Base-by-base conservation (phyloP, 2,329 filamentous ascomycete species). In the Keithomyces neogunnii region DNA sequence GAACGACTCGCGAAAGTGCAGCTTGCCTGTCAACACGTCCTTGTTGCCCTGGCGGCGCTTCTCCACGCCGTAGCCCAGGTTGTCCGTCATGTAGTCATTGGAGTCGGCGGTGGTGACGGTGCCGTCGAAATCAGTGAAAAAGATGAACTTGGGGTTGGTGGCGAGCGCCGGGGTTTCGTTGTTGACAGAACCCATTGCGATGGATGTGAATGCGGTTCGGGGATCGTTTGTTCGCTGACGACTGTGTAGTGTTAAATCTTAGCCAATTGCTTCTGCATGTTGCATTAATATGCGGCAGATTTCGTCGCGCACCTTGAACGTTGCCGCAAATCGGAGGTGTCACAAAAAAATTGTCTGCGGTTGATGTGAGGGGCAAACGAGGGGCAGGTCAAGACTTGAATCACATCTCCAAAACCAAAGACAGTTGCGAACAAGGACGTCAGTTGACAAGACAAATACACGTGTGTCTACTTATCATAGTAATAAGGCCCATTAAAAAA, bases 91-190 rank as follows among this genome's bases (percentile, higher is more conserved):
- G 68, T 70, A 80, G 69, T 82, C 80, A 65, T 84, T 85, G 66
- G 75, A 80, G 69, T 85, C 82, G 62, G 79, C 74, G 51, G 76
- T 78, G 47, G 92, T 96, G 66, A 96, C 92, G 50, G 91, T 97
- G 63, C 93, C 93, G 71, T 99, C 93, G 66, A 97, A 97, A 73
- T 99, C 93, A 60, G 91, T 96, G 76, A 97, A 97, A 80, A 99
- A 96, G 75, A 99, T 91, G 75, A 89, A 88, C 72, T 89, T 87
- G 48, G 91, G 91, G 66, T 86, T 83, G 52, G 76, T 82, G 62
- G 74, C 74, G 67, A 85, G 71, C 44, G 81, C 81, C 51, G 81
- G 80, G 30, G 81, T 77, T 46, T 73, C 66, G 52, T 61, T 65
- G 43, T 62, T 55, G 30, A 64, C 55, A 51, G 72, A 73, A 50